Evolutionary conservation across 768 basidiomycete species (phyloP).

Genomic region (Russula foetens): DNA sequence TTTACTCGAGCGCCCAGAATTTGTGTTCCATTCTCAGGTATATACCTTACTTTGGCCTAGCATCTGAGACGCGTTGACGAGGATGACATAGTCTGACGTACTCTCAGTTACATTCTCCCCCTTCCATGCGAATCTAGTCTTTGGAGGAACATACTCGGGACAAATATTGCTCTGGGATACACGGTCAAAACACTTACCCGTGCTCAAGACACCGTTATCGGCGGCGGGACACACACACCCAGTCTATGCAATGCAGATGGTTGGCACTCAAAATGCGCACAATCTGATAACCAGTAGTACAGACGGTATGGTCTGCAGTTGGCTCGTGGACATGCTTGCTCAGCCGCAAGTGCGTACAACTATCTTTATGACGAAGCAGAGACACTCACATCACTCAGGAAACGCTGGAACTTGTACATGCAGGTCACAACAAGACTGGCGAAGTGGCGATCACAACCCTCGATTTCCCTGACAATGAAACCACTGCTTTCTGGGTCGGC

Average conservation of each 20-base stretch:
- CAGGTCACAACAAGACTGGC: conserved; percentile 92
- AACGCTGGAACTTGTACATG: conserved; percentile 83
- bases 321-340: conserved; percentile 98
- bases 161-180: conserved; percentile 99
- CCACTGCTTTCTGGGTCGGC: conserved; percentile 94
- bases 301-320: conserved; percentile 94
- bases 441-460: conserved; percentile 93
- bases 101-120: conserved; percentile 96
- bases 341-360: conserved; percentile 72
- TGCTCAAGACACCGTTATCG: conserved; percentile 92
- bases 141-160: conserved; percentile 98
- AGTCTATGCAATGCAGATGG: conserved; percentile 97
- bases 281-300: conserved; percentile 96
- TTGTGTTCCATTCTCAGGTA: conserved; percentile 97
- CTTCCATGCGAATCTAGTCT: conserved; percentile 94
- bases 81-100: conserved; percentile 66
- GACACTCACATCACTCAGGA: conserved; percentile 44
- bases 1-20: conserved; percentile 90
- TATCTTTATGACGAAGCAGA: not conserved
- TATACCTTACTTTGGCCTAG: conserved; percentile 21
- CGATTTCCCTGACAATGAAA: conserved; percentile 94
- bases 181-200: conserved; percentile 90
- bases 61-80: conserved; percentile 13
- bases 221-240: conserved; percentile 97
- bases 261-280: conserved; percentile 98